Evolutionary conservation across 768 basidiomycete species (phyloP), one percentile per base, ranked within the genome.

Genomic region (Naganishia kalamii): DNA sequence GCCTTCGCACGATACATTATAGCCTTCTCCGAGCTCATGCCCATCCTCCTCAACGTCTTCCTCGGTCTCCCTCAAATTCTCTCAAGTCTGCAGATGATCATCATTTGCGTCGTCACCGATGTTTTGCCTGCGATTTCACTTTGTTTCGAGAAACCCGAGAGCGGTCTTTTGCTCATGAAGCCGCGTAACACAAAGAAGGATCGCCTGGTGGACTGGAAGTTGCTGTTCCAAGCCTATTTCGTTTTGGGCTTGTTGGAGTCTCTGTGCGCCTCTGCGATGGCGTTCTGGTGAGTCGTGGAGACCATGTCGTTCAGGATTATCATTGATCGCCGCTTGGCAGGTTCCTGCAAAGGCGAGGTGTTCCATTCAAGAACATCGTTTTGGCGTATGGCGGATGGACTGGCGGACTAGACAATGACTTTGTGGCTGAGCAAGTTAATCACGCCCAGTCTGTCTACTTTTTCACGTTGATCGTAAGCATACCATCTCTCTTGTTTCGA

Each of bases 71-170:
- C 85, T 57, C 81, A 85, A 57, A 78, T 83, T 6, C 78, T 86
- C 41, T 83, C 83, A 3, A 83, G 81, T 65, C 73, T 85, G 15
- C 85, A 85, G 49, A 77, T 78, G 78, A 69, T 69, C 60, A 69
- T 85, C 68, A 84, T 85, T 49, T 86, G 84, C 67, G 82, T 84
- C 21, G 80, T 77, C 15, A 86, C 85, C 19, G 85, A 87, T 65
- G 82, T 86, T 17, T 75, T 81, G 70, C 75, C 85, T 70, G 73
- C 85, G 4, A 79, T 87, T 8, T 81, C 83, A 29, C 74, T 86
- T 63, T 83, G 83, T 64, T 80, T 82, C 69, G 85, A 86, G 72
- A 81, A 82, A 32, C 85, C 85, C n/a, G 86, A 87, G 75, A 77
- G 81, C 0, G 85, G 84, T 44, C 77, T 87, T 3, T 77, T 87